Base-by-base conservation (phyloP, 345 rosid species). In the Rhodomyrtus tomentosa region DNA sequence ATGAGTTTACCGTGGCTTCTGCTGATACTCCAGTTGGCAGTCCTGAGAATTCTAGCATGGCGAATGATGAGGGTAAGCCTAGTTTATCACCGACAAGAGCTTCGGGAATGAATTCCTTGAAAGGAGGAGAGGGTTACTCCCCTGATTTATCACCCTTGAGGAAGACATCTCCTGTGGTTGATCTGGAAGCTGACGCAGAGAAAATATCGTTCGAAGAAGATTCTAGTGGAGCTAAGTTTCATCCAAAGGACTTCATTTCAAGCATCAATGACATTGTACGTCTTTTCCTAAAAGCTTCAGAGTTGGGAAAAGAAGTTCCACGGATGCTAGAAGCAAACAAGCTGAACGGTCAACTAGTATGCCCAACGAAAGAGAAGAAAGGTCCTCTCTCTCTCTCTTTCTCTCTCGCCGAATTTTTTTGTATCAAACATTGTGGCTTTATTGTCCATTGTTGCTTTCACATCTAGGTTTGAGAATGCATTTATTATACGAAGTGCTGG, bases 251-350 rank as follows among this genome's bases (percentile, higher is more conserved):
- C 88, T 95, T 97, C 89, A 27, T 94, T 85, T 92, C 93, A 62
- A 94, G 98, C 90, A 91, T 97, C 89, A 95, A 91, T 86, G 98
- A 95, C 82, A 93, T 95, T 72, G 99, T 94, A 85, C 36, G 53
- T 86, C 96, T 92, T 68, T 97, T 97, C 87, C 82, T 92, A 79
- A 93, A 90, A 92, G 99, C 98, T 85, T 97, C 99, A 3, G 98
- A 94, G 81, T 92, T 96, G 79, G 99, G 99, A 22, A 93, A 91
- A 91, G 99, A 97, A 88, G 96, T 95, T 88, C 99, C 98, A 54
- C 93, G 96, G 90, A 95, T 97, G 99, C 98, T 97, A 79, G 99
- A 95, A 92, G 99, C 96, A 86, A 94, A 95, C 88, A 97, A 95
- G 81, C 83, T 97, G 89, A 96, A 93, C 91, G 94, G 94, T 85